Evolutionary conservation across 2,329 filamentous ascomycete genomes (phyloP).

Genomic region (Teratosphaeria viscida): DNA sequence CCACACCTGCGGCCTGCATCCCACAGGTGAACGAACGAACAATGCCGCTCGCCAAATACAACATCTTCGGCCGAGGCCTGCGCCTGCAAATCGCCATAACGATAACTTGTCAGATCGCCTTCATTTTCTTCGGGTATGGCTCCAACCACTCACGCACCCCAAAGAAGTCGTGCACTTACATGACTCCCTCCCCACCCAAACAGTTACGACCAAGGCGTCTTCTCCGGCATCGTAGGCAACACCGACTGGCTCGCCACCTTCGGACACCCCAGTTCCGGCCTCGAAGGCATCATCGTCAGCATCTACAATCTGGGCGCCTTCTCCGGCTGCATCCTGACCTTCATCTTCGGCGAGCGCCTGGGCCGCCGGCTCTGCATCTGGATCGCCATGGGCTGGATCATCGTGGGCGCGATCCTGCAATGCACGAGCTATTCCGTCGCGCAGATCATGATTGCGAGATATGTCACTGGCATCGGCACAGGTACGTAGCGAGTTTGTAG

Average conservation of each 20-base stretch:
- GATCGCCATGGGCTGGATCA: constrained; percentile 34
- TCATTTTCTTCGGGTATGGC: constrained; percentile 22
- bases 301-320: constrained; percentile 32
- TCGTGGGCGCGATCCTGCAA: constrained; percentile 37
- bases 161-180: background rate
- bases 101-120: constrained; percentile 21
- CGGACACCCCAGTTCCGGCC: constrained; percentile 26
- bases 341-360: constrained; percentile 28
- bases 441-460: constrained; percentile 37
- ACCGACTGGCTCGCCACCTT: constrained; percentile 27
- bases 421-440: constrained; percentile 33
- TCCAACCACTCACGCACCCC: background rate
- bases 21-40: background rate
- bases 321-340: constrained; percentile 28
- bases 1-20: too few relatives aligned
- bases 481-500: constrained; percentile 23
- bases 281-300: constrained; percentile 34
- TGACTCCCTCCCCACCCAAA: background rate
- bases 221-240: constrained; percentile 32
- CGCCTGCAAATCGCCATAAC: constrained; percentile 22
- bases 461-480: constrained; percentile 39
- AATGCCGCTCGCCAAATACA: constrained; percentile 12
- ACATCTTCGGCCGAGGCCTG: constrained; percentile 21
- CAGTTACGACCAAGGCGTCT: constrained; percentile 15
- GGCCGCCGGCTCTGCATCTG: constrained; percentile 30